A percentile compares a stretch with the other conserved stretches of the same genome.
Evolutionary conservation across 768 basidiomycete species (phyloP).

Genomic region (Pleurotus tuber-regium): DNA sequence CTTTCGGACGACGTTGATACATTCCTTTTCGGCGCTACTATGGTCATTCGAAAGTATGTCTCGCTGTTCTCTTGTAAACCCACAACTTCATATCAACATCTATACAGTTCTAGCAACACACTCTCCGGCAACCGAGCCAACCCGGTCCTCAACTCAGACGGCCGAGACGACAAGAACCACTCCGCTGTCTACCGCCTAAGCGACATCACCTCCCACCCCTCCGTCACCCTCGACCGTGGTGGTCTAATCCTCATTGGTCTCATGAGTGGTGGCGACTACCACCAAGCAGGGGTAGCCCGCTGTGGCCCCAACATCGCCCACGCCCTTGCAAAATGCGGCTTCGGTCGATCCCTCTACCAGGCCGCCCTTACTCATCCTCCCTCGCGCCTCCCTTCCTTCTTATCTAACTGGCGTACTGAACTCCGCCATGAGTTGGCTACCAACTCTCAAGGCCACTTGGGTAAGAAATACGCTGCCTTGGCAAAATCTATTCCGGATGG

Average conservation of each 20-base stretch:
- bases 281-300: conserved; percentile 62
- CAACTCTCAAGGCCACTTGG: conserved; percentile 61
- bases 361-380: conserved; percentile 51
- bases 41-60: conserved; percentile 81
- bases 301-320: conserved; percentile 73
- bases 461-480: conserved; percentile 61
- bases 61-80: conserved; percentile 5
- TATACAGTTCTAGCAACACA: conserved; percentile 59
- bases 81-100: conserved; percentile 12
- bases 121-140: conserved; percentile 71
- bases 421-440: conserved; percentile 65
- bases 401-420: conserved; percentile 61
- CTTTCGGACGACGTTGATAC: conserved; percentile 94
- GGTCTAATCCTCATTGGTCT: conserved; percentile 83
- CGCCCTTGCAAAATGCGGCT: conserved; percentile 78
- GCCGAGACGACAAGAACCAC: conserved; percentile 74
- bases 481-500: conserved; percentile 60
- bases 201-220: conserved; percentile 39
- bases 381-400: conserved; percentile 46
- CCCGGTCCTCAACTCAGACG: conserved; percentile 60
- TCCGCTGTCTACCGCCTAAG: conserved; percentile 40
- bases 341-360: conserved; percentile 66
- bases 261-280: conserved; percentile 89
- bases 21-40: conserved; percentile 83
- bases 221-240: conserved; percentile 44